phyloP scores from a whole-genome alignment of 1,284 basidiomycete species.

The Trametes polyzona region DNA sequence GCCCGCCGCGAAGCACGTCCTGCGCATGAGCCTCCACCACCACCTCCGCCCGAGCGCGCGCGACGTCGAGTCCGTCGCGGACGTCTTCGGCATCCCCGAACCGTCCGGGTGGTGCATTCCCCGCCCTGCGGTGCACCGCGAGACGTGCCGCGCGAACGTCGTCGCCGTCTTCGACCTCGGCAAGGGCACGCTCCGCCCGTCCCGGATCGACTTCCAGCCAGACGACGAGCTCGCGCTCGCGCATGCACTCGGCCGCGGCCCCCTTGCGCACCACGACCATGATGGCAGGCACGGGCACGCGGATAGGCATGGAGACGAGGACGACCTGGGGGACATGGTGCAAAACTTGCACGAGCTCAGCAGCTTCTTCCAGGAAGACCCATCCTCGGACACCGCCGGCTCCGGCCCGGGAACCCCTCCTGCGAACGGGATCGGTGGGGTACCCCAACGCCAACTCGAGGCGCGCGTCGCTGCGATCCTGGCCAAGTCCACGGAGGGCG shows the following conservation, averaged over 20 bases:
- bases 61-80: conserved; percentile 55
- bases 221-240: conserved; percentile 36
- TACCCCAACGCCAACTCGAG: conserved; percentile 55
- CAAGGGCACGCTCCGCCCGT: conserved; percentile 71
- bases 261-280: background rate
- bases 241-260: conserved; percentile 23
- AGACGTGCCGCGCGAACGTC: conserved; percentile 75
- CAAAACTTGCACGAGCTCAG: conserved; percentile 87
- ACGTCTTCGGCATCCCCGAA: conserved; percentile 82
- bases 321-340: conserved; percentile 84
- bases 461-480: conserved; percentile 80
- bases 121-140: conserved; percentile 61
- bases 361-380: conserved; percentile 79
- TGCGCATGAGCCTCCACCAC: conserved; percentile 83
- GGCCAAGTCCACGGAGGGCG: conserved; percentile 68
- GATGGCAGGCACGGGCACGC: background rate
- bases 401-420: conserved; percentile 31
- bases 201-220: conserved; percentile 73
- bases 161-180: conserved; percentile 86
- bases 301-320: conserved; percentile 37
- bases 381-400: conserved; percentile 43
- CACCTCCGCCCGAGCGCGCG: conserved; percentile 47
- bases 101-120: conserved; percentile 88
- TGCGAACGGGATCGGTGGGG: background rate
- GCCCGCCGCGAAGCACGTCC: conserved; percentile 80